phyloP scores from a whole-genome alignment of 768 basidiomycete genomes.

The Pleurotus ostreatus region DNA sequence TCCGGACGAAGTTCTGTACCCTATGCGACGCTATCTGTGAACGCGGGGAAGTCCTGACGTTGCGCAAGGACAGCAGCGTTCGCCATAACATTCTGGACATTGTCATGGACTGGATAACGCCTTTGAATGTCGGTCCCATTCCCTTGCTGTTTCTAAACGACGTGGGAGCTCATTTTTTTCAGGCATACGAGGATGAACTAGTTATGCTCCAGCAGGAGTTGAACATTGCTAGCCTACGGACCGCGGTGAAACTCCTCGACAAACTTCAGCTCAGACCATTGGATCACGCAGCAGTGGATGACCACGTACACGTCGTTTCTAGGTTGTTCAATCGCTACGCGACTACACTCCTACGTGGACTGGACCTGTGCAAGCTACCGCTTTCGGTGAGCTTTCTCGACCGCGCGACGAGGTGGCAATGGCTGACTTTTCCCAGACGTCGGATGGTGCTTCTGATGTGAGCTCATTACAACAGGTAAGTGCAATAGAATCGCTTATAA shows the following conservation, averaged over 20 bases:
- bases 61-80: slow-evolving; percentile 63
- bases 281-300: slow-evolving; percentile 54
- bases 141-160: neutral
- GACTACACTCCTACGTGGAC: slow-evolving; percentile 54
- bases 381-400: slow-evolving; percentile 27
- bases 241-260: slow-evolving; percentile 72
- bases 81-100: slow-evolving; percentile 73
- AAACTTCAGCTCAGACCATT: slow-evolving; percentile 62
- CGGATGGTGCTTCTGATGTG: slow-evolving; percentile 48
- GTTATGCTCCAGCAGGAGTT: slow-evolving; percentile 53
- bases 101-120: slow-evolving; percentile 76
- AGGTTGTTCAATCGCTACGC: slow-evolving; percentile 80
- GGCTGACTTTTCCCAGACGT: slow-evolving; percentile 25
- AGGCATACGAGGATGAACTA: slow-evolving; percentile 34
- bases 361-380: slow-evolving; percentile 51
- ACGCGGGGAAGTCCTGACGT: slow-evolving; percentile 52
- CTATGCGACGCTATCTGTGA: slow-evolving; percentile 67
- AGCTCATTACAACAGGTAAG: slow-evolving; percentile 43
- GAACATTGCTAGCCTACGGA: slow-evolving; percentile 70
- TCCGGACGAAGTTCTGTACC: slow-evolving; percentile 73
- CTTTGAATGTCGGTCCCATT: slow-evolving; percentile 37
- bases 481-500: neutral
- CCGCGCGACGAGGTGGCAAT: neutral
- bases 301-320: slow-evolving; percentile 65
- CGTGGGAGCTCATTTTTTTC: neutral